Base-by-base conservation (phyloP, 2,329 filamentous ascomycete species). In the Shiraia sp. region DNA sequence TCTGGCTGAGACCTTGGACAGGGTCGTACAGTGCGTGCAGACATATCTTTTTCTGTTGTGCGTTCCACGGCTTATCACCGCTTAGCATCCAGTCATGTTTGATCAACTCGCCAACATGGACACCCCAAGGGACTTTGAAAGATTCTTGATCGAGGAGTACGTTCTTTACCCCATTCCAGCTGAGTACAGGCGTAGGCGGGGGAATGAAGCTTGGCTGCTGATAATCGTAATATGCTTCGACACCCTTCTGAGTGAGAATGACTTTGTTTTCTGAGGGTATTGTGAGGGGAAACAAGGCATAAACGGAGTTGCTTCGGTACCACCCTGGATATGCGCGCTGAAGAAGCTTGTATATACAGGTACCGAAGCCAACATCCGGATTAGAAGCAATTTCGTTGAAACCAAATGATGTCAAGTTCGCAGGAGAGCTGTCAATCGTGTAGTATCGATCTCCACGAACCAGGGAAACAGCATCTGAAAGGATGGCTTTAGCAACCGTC, bases 381-480 rank as follows among this genome's bases (percentile, higher is more conserved):
- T 53, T 47, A 16, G 23, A 45, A 5, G 36, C 32, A 24, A 31
- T 42, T 23, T 48, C 47, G 3, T 43, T 42, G 35, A 47, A 48
- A 12, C 49, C 51, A 26, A 52, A 52, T 8, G 43, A 34, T 24
- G 51, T 55, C 24, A 55, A 23, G 23, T 39, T 36, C 19, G 34
- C 23, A 4, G 49, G 49, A 6, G 42, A 41, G 23, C 42, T 52
- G 30, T 55, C 52, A 2, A 51, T 17, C 9, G 52, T 53, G 16
- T 53, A 45, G 27, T 53, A 55, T 3, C 52, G 36, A 26, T 55
- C 51, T 8, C 43, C 40, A 25, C 87, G 80, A 7, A 89, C 85
- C 8, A 90, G 75, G 15, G 82, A 78, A 0, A 90, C 84, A 2
- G 86, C 86, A 53, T 90, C 87, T 0, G 85, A 88, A 5, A 90